Evolutionary conservation across 2,329 filamentous ascomycete genomes (phyloP).

Genomic region (Beauveria sp.): DNA sequence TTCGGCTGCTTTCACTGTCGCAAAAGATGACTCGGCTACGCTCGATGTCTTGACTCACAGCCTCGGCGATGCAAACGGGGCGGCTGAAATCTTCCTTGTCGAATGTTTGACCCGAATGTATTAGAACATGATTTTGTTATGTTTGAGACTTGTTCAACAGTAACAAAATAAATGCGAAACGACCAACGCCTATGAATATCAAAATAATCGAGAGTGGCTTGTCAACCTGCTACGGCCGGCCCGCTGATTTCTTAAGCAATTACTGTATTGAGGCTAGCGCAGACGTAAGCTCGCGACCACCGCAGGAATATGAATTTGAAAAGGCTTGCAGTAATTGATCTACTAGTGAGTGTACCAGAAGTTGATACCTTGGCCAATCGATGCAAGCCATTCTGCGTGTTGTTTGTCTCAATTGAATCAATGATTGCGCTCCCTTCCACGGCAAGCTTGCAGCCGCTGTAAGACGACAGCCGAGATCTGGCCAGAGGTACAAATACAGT

Average conservation of each 20-base stretch:
- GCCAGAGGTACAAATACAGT: not conserved
- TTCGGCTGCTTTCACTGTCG: not conserved
- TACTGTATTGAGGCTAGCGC: constrained; percentile 5
- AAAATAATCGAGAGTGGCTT: not conserved
- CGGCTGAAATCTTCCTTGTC: not conserved
- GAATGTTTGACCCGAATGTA: no score
- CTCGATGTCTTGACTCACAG: not conserved
- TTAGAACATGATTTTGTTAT: no score
- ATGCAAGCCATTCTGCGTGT: not conserved
- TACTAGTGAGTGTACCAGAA: no score
- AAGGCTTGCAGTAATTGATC: no score
- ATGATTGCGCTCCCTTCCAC: not conserved
- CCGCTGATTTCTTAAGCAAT: constrained; percentile 5
- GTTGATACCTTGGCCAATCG: no score
- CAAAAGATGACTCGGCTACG: not conserved
- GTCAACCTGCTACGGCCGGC: not conserved
- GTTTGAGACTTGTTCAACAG: not conserved
- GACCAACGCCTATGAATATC: not conserved
- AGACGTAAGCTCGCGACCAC: no score
- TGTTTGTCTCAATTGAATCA: not conserved
- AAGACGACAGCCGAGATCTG: not conserved
- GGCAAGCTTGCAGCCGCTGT: not conserved
- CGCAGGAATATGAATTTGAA: no score
- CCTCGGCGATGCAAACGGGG: not conserved
- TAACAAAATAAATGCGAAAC: not conserved